Conservation (phyloP, 2,329 filamentous ascomycete genomes). For the Coniochaeta sp. region DNA sequence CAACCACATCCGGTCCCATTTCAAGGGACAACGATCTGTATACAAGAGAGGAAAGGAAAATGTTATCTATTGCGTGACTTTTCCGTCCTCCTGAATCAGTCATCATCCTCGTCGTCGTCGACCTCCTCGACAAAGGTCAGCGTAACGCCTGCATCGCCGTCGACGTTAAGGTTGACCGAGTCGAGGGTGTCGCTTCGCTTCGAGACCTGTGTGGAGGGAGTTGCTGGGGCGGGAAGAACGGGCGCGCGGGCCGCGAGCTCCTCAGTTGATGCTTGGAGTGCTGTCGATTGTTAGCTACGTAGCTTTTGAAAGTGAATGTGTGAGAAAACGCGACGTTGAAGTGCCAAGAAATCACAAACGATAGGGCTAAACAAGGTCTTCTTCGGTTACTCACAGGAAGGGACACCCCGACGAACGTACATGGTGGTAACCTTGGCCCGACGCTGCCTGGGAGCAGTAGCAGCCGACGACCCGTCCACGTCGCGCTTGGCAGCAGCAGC, state of each 20-base stretch:
- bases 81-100: constrained; percentile 16
- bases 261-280: constrained; percentile 17
- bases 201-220: constrained; percentile 2
- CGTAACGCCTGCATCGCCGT: constrained; percentile 34
- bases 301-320: neutral
- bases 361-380: neutral
- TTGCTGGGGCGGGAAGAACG: constrained; percentile 4
- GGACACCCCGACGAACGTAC: constrained; percentile 37
- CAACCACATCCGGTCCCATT: neutral
- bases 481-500: constrained; percentile 13
- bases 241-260: constrained; percentile 8
- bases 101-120: constrained; percentile 20
- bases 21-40: neutral
- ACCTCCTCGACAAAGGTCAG: constrained; percentile 39
- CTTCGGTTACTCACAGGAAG: constrained; percentile 27
- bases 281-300: constrained; percentile 9
- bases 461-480: constrained; percentile 5
- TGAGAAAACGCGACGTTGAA: too few relatives aligned
- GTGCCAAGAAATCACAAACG: constrained; percentile 3
- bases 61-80: neutral
- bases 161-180: constrained; percentile 36
- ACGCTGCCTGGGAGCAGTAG: constrained; percentile 25
- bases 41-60: constrained; percentile 3
- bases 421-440: constrained; percentile 38
- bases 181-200: constrained; percentile 24